Evolutionary conservation across 352 stramenopile species (phyloP).

Genomic region (Globisporangium cystogenes): DNA sequence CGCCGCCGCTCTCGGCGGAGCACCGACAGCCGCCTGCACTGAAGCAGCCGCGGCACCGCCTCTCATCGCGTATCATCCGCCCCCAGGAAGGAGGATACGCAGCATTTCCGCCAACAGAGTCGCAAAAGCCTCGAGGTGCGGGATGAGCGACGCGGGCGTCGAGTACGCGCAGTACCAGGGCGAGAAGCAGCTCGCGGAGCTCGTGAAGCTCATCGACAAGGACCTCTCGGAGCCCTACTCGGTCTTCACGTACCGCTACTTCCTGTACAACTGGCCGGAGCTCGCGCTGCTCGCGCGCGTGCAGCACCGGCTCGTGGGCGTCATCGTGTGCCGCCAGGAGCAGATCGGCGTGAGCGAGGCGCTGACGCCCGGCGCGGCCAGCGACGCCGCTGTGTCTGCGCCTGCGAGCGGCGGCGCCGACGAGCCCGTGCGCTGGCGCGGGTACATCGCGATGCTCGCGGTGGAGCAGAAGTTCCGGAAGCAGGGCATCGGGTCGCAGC

Average conservation of each 20-base stretch:
- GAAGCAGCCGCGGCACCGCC: no score
- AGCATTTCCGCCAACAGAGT: not conserved
- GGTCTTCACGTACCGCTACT: slow-evolving; percentile 97
- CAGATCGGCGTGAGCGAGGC: slow-evolving; percentile 60
- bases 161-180: slow-evolving; percentile 74
- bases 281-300: slow-evolving; percentile 86
- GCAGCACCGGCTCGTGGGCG: slow-evolving; percentile 85
- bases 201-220: slow-evolving; percentile 93
- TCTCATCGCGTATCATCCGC: no score
- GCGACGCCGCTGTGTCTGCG: not conserved
- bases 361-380: slow-evolving; percentile 11
- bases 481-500: slow-evolving; percentile 87
- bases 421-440: slow-evolving; percentile 44
- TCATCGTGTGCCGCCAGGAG: slow-evolving; percentile 92
- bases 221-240: slow-evolving; percentile 95
- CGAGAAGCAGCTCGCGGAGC: slow-evolving; percentile 87
- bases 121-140: no score
- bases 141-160: slow-evolving; percentile 11
- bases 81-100: no score
- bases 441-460: slow-evolving; percentile 95
- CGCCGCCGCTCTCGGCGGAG: no score
- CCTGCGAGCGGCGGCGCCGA: not conserved
- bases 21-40: no score
- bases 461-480: slow-evolving; percentile 89
- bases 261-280: slow-evolving; percentile 93